These are phyloP conservation scores for Lablab purpureus DNA, from an alignment of 306 rosid species.

Conservation along the genomic window DNA sequence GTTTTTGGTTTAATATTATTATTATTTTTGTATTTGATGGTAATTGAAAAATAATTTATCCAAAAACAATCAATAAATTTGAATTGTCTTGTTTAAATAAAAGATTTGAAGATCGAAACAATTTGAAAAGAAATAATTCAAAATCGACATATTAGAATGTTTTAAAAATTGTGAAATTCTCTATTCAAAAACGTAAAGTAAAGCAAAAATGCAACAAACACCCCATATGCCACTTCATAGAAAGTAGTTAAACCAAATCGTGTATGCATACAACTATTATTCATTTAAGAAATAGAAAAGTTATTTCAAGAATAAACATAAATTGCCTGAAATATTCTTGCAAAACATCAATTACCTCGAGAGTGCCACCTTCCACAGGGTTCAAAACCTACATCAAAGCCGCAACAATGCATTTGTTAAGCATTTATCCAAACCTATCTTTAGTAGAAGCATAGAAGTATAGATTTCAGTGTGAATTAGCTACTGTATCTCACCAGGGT, in stretches of 20 bases:
- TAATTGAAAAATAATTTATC: too few relatives aligned
- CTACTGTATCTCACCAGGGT: conserved; percentile 1
- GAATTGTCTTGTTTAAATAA: too few relatives aligned
- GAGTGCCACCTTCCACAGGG: conserved; percentile 86
- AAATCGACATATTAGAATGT: too few relatives aligned
- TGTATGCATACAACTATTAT: conserved; percentile 5
- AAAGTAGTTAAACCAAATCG: conserved; percentile 21
- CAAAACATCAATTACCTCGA: conserved; percentile 65
- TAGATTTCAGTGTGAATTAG: neutral
- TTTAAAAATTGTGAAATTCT: too few relatives aligned
- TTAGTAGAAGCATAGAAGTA: neutral
- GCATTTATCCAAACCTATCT: conserved; percentile 13
- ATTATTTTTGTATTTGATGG: too few relatives aligned
- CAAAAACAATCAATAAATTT: too few relatives aligned
- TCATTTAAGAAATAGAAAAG: neutral
- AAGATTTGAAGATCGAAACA: too few relatives aligned
- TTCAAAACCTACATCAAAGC: too few relatives aligned
- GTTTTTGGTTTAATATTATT: too few relatives aligned
- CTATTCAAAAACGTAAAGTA: neutral
- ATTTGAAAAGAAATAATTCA: too few relatives aligned
- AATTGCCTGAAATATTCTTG: conserved; percentile 15
- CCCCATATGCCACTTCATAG: conserved; percentile 29
- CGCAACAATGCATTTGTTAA: conserved; percentile 63
- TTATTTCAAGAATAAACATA: conserved; percentile 28
- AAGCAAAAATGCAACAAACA: conserved; percentile 29